Percentiles rank a stretch among this genome's conserved stretches.
Evolutionary conservation across 805 yeast genomes (phyloP).

Genomic region (Debaryomyces maramus): DNA sequence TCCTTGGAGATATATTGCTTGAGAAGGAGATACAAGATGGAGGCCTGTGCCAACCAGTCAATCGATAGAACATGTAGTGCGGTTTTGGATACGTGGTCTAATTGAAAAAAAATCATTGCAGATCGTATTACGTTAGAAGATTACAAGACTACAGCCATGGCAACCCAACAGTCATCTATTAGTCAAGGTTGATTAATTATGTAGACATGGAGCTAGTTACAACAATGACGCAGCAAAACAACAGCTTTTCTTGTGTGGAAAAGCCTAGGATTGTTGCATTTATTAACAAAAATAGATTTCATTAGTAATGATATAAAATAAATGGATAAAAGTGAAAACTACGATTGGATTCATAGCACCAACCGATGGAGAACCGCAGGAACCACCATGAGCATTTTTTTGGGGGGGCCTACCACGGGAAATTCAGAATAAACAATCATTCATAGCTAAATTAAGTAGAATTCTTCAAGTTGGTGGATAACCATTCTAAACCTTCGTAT

Average conservation of each 20-base stretch:
- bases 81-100: background rate
- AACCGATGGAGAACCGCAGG: background rate
- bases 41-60: too few species aligned
- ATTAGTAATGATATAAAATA: background rate
- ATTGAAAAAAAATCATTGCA: too few species aligned
- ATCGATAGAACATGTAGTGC: too few species aligned
- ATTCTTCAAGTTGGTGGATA: constrained; percentile 33
- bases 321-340: background rate
- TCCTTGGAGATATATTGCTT: too few species aligned
- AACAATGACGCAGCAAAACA: background rate
- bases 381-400: background rate
- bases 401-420: too few species aligned
- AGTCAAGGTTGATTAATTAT: constrained; percentile 5
- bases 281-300: constrained; percentile 1
- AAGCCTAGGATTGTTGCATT: too few species aligned
- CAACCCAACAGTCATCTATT: constrained; percentile 5
- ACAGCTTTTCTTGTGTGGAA: too few species aligned
- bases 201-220: background rate
- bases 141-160: background rate
- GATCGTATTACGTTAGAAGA: too few species aligned
- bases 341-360: background rate
- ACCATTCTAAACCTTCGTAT: constrained; percentile 41
- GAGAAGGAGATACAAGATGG: too few species aligned
- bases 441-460: constrained; percentile 5
- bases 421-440: too few species aligned